Evolutionary conservation across 2,329 filamentous ascomycete genomes (phyloP), one percentile per base, ranked within the genome.

Genomic region (Colletotrichum acutatum): DNA sequence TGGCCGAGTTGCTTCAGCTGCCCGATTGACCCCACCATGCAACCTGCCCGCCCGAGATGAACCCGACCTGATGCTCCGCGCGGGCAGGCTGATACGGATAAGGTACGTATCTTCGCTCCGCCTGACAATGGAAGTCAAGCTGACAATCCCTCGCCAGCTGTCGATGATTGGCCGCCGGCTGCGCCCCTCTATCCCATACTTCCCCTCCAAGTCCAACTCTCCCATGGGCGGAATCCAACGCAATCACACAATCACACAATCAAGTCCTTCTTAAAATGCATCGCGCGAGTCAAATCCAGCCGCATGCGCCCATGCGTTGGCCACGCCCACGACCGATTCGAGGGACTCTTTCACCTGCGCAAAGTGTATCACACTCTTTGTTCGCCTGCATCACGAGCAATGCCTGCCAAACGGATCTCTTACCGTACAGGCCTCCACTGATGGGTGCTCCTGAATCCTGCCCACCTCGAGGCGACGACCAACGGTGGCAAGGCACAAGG

Each of bases 271-370:
- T 30, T 42, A 22, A 59, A 22, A 24, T 26, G 8, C 53, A 24
- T 14, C 28, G 12, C 53, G 26, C 54, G 66, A 72, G 59, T 72
- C 70, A 60, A 69, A n/a, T 49, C 37, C 34, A 68, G 56, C 65
- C 22, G 42, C 65, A 72, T 42, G 58, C 65, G 52, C 69, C 69
- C 69, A 72, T 64, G 66, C 46, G 59, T 49, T 69, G 66, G 69
- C 70, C 66, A 66, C 34, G 66, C 53, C 70, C 66, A 66, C 49
- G 66, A 54, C 66, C 66, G 5, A 34, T 28, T 57, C 66, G 24
- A 65, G 46, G 28, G 70, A 46, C 69, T 53, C 59, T 68, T 72
- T 64, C 65, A 53, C 65, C 66, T 53, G 37, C 58, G 14, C 53
- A 12, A 42, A 57, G 24, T 69, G 69, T 69, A 58, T 72, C 70